Evolutionary conservation across 306 rosid species (phyloP).

Genomic region (Heteromeles arbutifolia): DNA sequence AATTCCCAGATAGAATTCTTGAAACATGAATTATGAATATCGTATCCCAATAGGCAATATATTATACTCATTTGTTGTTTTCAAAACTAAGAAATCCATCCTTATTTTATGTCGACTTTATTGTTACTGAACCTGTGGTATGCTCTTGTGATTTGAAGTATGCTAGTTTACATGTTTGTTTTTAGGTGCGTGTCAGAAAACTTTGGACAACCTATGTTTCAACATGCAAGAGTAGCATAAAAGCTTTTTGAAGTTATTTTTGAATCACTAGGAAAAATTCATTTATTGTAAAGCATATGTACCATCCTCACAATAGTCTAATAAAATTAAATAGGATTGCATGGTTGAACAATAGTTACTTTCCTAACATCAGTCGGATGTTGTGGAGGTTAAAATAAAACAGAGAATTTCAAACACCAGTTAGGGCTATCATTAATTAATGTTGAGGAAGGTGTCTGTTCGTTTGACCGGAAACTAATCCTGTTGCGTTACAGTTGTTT

Average conservation of each 20-base stretch:
- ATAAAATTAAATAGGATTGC: no score
- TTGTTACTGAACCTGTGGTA: not conserved
- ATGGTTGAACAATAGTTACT: not conserved
- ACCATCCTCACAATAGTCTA: not conserved
- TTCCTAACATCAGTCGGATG: not conserved
- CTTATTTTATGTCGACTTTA: not conserved
- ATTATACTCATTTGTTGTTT: not conserved
- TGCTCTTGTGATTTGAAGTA: not conserved
- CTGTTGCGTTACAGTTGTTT: not conserved
- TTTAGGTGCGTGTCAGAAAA: not conserved
- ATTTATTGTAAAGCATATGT: not conserved
- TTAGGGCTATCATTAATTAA: not conserved
- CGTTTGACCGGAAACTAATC: not conserved
- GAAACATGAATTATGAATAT: not conserved
- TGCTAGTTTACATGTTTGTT: not conserved
- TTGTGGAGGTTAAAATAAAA: not conserved
- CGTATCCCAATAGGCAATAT: not conserved
- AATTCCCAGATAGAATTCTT: constrained; percentile 3
- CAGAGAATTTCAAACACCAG: not conserved
- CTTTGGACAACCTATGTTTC: not conserved
- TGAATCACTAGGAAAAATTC: not conserved
- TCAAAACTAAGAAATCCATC: not conserved
- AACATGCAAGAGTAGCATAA: not conserved
- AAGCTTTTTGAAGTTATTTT: not conserved
- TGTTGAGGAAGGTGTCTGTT: not conserved